A percentile compares a stretch with the other conserved stretches of the same genome.
These are phyloP conservation scores for Pachyrhizus erosus DNA, from an alignment of 306 rosid species.

Conservation along the genomic window DNA sequence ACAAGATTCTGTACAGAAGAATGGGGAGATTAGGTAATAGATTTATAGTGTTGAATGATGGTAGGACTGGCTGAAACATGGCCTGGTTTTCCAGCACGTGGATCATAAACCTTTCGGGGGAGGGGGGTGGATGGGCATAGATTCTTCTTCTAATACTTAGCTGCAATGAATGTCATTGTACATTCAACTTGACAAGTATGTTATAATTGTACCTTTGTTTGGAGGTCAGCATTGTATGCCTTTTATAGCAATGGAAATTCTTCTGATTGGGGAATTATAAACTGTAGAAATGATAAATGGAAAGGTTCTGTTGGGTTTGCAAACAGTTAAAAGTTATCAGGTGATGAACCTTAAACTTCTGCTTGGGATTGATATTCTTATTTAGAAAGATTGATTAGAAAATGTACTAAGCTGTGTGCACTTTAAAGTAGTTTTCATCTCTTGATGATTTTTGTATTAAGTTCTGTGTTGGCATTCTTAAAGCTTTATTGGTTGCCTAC, in stretches of 20 bases:
- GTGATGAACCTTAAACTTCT: not conserved
- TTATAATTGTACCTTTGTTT: not conserved
- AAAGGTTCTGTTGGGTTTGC: conserved; percentile 4
- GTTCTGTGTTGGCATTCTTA: not conserved
- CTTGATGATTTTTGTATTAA: not conserved
- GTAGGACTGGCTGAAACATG: not conserved
- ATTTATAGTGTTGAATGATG: not conserved
- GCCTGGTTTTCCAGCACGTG: not conserved
- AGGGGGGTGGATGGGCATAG: not conserved
- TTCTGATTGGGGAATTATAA: not conserved
- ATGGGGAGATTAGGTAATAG: not conserved
- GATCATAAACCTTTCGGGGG: not conserved
- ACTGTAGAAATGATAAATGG: not conserved
- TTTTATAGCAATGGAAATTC: not conserved
- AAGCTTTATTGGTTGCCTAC: not conserved
- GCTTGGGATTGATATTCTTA: not conserved
- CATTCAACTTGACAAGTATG: not conserved
- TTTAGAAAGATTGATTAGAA: not conserved
- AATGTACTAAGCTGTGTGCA: not conserved
- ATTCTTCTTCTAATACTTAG: not conserved
- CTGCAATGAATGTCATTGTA: not conserved
- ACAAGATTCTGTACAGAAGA: not conserved
- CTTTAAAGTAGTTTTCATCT: not conserved
- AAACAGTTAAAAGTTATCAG: not conserved
- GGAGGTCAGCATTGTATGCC: not conserved